Percentiles rank a stretch among this genome's conserved stretches.
phyloP scores from a whole-genome alignment of 2,329 filamentous ascomycete genomes.

The Coniochaeta prunicola region DNA sequence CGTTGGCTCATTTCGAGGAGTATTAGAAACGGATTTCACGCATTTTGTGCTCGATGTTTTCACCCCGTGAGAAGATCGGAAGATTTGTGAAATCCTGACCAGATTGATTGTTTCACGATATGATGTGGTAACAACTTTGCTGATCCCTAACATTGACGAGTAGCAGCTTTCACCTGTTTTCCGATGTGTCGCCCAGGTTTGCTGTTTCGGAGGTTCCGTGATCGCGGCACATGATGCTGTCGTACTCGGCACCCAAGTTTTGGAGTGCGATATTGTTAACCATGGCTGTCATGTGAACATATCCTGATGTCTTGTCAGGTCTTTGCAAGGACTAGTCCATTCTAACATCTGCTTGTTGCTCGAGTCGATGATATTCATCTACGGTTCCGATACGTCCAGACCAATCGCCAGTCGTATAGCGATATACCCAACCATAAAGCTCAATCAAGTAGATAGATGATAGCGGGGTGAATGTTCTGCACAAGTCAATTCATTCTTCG shows the following conservation, averaged over 20 bases:
- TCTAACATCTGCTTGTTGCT: not conserved
- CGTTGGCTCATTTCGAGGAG: too few species aligned
- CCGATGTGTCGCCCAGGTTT: not conserved
- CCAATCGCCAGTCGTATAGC: not conserved
- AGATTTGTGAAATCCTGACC: not conserved
- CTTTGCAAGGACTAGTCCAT: not conserved
- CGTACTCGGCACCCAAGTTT: not conserved
- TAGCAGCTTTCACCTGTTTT: not conserved
- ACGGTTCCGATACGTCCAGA: not conserved
- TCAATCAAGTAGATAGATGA: not conserved
- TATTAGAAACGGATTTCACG: not conserved
- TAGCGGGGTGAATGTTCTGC: not conserved
- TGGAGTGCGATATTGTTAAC: not conserved
- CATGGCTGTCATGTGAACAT: not conserved
- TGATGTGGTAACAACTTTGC: not conserved
- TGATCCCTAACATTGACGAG: not conserved
- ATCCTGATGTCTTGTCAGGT: not conserved
- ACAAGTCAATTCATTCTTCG: conserved; percentile 24
- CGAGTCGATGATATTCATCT: not conserved
- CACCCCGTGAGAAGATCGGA: not conserved
- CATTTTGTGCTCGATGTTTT: not conserved
- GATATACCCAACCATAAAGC: not conserved
- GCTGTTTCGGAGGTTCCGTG: not conserved
- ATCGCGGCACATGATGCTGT: not conserved
- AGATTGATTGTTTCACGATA: not conserved